These are phyloP conservation scores for Mortierella sp. DNA, from an alignment of 371 early-diverging fungal species.

Conservation along the genomic window DNA sequence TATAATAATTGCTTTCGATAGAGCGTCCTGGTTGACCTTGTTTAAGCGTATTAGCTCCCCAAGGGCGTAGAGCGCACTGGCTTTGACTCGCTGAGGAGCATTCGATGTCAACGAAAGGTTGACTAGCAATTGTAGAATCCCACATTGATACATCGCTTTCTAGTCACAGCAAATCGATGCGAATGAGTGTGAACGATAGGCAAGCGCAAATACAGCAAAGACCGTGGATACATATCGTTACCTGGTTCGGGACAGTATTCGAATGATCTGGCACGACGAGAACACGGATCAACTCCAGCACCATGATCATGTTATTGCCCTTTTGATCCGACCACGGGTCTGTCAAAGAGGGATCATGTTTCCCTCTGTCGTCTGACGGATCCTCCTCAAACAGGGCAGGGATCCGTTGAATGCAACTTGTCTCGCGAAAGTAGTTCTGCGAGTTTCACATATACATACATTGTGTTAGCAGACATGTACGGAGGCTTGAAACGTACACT, in stretches of 20 bases:
- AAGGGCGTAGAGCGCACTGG: slow-evolving; percentile 80
- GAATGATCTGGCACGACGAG: slow-evolving; percentile 88
- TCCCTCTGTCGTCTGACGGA: slow-evolving; percentile 42
- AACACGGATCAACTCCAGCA: slow-evolving; percentile 88
- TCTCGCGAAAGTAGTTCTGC: slow-evolving; percentile 94
- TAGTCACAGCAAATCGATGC: neutral
- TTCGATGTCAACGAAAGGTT: slow-evolving; percentile 58
- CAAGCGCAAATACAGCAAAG: too few species aligned
- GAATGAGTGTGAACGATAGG: too few species aligned
- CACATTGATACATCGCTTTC: slow-evolving; percentile 84
- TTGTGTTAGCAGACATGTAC: neutral
- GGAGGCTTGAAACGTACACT: too few species aligned
- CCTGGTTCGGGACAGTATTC: slow-evolving; percentile 89
- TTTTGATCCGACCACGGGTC: slow-evolving; percentile 79
- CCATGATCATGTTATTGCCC: slow-evolving; percentile 81
- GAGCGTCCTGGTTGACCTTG: slow-evolving; percentile 76
- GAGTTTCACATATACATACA: neutral
- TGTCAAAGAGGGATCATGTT: slow-evolving; percentile 57
- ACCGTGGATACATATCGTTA: neutral
- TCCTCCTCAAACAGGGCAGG: slow-evolving; percentile 71
- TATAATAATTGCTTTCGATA: slow-evolving; percentile 65
- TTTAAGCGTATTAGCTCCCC: slow-evolving; percentile 86
- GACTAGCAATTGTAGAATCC: slow-evolving; percentile 63
- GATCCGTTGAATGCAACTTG: slow-evolving; percentile 90
- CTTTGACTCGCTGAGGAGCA: slow-evolving; percentile 61